Evolutionary conservation across 2,329 filamentous ascomycete species (phyloP), one percentile per base, ranked within the genome.

Genomic region (Diaporthe sp.): DNA sequence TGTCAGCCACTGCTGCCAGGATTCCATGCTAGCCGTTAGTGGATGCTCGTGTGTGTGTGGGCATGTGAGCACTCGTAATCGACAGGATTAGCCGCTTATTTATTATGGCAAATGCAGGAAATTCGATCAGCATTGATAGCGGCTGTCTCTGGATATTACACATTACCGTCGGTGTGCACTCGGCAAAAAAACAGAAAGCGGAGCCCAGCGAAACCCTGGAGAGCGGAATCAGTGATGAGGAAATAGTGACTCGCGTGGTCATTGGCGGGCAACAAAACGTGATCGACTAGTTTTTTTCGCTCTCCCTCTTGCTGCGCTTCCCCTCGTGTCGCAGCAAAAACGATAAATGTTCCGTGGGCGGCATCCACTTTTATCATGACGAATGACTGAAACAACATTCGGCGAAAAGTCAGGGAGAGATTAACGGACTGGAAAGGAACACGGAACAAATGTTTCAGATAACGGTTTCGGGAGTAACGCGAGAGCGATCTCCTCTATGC

Each of bases 391-490:
- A 51, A 73, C 61, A 63, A 37, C 58, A 34, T 63, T 42, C 44
- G 58, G 55, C 53, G 51, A 49, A 75, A 44, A 47, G 28, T 60
- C 55, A 68, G 67, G 67, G 57, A 74, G 34, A 68, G 51, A 74
- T 42, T 68, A 55, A 61, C 53, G 70, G 70, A 72, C 42, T 60
- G 55, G 47, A 60, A 42, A 71, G 65, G 65, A 28, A n/a, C 28
- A 28, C 63, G 63, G 44, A 71, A 51, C 44, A 63, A 57, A 60
- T 61, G 74, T 75, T 75, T 75, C 74, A 73, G 70, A 73, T 73
- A 67, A 42, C 74, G 34, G 70, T 47, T 65, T 67, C 58, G 70
- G 61, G 72, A 70, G 44, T 49, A 71, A 71, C 37, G 63, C 51
- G 72, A 47, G 20, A 72, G 68, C 37, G 68, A 72, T 57, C 55